phyloP scores from a whole-genome alignment of 805 yeast species.

The Candida sonorensis region DNA sequence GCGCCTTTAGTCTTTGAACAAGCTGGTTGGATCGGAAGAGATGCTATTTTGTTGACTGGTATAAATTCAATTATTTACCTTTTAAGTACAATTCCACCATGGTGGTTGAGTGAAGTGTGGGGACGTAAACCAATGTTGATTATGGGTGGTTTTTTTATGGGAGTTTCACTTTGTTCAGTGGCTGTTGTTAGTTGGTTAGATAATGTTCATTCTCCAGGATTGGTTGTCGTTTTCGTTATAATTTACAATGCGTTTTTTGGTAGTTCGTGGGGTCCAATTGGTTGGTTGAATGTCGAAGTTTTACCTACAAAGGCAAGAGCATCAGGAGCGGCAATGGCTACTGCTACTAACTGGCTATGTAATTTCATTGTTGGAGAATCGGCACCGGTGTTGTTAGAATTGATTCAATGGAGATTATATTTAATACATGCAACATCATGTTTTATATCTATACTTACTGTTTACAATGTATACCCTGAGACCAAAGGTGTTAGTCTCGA shows the following conservation, averaged over 20 bases:
- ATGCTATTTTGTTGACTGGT: constrained; percentile 89
- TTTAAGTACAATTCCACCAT: constrained; percentile 72
- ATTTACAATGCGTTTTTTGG: constrained; percentile 82
- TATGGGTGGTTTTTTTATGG: constrained; percentile 78
- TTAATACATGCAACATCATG: constrained; percentile 78
- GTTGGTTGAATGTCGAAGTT: constrained; percentile 83
- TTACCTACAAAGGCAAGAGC: constrained; percentile 80
- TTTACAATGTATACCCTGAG: constrained; percentile 73
- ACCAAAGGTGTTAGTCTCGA: constrained; percentile 85
- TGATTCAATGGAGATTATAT: constrained; percentile 74
- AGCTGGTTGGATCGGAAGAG: constrained; percentile 90
- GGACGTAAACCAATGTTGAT: constrained; percentile 83
- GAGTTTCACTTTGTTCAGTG: constrained; percentile 56
- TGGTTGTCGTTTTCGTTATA: constrained; percentile 72
- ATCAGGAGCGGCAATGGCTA: constrained; percentile 83
- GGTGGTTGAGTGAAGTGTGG: constrained; percentile 88
- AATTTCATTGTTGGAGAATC: constrained; percentile 88
- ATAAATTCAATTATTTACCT: constrained; percentile 54
- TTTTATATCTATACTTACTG: constrained; percentile 63
- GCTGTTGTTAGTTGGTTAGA: constrained; percentile 53
- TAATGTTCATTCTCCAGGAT: constrained; percentile 45
- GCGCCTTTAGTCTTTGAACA: constrained; percentile 92
- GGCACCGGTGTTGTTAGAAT: constrained; percentile 79
- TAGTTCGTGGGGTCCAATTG: constrained; percentile 90
- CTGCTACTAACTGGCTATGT: constrained; percentile 91